Base-by-base conservation (phyloP, 208 protist species). In the Acanthamoeba sp. region DNA sequence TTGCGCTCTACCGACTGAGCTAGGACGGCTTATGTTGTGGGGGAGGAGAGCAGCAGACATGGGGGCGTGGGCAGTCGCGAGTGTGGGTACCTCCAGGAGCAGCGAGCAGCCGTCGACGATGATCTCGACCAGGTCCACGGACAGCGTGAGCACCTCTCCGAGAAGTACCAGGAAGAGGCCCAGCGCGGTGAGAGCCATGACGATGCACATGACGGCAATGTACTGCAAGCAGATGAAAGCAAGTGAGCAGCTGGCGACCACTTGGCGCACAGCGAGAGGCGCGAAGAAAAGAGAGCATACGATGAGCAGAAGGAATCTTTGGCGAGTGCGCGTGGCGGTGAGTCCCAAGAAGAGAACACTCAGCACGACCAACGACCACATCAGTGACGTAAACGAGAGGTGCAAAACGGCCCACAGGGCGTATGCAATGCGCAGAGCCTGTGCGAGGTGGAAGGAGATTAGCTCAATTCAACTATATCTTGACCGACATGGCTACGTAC, bases 91-190 rank as follows among this genome's bases (percentile, higher is more conserved):
- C 69, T 78, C 34, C 9, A 78, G 29, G 32, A 78, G 69, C 1
- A 78, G 69, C 10, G 69, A 45, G 5, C 24, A n/a, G 32, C 69
- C 69, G 36, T 78, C 69, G 36, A 78, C 36, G 69, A 78, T 78
- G 69, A 78, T 78, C 29, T 78, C 69, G 18, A 78, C 34, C 69
- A 78, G 69, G n/a, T 78, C 69, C 34, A 78, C 69, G 24, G 69
- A 78, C 24, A 78, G 69, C 0, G 69, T 78, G 34, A 78, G 69
- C 34, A 78, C 36, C 16, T 78, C 69, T 12, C 69, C 69, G 24
- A 78, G 36, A 36, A 78, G 69, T 29, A 78, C 69, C 3, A 78
- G n/a, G 36, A 78, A 78, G 69, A 78, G 69, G 22, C 69, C 69
- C n/a, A 78, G 34, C 18, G 69, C 32, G 14, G 69, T 78, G 69